These are phyloP conservation scores for Dactylellina sp. DNA, from an alignment of 2,329 filamentous ascomycete genomes.

Conservation along the genomic window DNA sequence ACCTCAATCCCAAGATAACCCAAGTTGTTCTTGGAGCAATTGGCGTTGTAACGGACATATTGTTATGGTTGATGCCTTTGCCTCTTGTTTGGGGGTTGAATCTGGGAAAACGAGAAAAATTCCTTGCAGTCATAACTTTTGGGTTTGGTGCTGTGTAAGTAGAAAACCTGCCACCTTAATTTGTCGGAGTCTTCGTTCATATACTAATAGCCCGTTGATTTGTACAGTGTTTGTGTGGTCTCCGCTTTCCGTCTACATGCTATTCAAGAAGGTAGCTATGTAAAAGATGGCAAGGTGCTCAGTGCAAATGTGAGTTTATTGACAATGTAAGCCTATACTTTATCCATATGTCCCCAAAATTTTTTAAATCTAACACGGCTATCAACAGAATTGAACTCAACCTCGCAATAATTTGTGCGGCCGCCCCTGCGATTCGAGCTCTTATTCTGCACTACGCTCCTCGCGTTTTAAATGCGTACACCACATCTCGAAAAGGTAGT, in stretches of 20 bases:
- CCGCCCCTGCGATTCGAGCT: slow-evolving; percentile 46
- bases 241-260: slow-evolving; percentile 44
- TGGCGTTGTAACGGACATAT: slow-evolving; percentile 42
- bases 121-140: slow-evolving; percentile 50
- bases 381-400: slow-evolving; percentile 36
- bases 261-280: slow-evolving; percentile 39
- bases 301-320: slow-evolving; percentile 39
- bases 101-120: slow-evolving; percentile 38
- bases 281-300: slow-evolving; percentile 32
- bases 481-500: slow-evolving; percentile 9
- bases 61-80: slow-evolving; percentile 51
- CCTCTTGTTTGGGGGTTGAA: slow-evolving; percentile 42
- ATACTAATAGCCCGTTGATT: no score
- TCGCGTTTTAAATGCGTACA: slow-evolving; percentile 41
- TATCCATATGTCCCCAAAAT: background rate
- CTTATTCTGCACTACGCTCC: slow-evolving; percentile 47
- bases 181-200: no score
- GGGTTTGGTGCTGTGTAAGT: slow-evolving; percentile 53
- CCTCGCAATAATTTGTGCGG: slow-evolving; percentile 50
- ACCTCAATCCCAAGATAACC: slow-evolving; percentile 38
- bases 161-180: background rate
- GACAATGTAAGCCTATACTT: slow-evolving; percentile 30
- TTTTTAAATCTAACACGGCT: background rate
- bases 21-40: slow-evolving; percentile 38
- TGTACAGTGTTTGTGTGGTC: slow-evolving; percentile 49